A percentile compares a stretch with the other conserved stretches of the same genome.
phyloP scores from a whole-genome alignment of 139 green algal genomes.

The Closterium sp. region DNA sequence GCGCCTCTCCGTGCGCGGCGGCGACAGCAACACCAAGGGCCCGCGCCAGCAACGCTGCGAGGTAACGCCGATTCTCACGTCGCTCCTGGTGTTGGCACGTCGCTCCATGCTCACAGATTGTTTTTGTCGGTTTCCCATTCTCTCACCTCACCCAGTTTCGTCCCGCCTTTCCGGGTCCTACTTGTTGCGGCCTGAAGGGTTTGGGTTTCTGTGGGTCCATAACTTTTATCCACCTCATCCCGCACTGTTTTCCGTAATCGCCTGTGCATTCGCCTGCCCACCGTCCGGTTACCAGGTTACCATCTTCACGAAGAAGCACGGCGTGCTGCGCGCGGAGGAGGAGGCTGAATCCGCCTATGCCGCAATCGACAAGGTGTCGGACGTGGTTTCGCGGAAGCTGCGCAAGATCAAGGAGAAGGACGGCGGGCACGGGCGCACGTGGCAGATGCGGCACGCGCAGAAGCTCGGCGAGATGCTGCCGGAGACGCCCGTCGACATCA shows the following conservation, averaged over 20 bases:
- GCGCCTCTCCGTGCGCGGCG: slow-evolving; percentile 45
- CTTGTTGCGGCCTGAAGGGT: too few species aligned
- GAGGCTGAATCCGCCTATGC: slow-evolving; percentile 48
- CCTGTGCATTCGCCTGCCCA: not conserved
- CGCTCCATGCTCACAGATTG: not conserved
- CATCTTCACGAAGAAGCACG: slow-evolving; percentile 56
- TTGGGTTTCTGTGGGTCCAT: too few species aligned
- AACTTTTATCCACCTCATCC: too few species aligned
- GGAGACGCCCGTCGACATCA: not conserved
- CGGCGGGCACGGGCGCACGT: slow-evolving; percentile 45
- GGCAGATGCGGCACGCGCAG: slow-evolving; percentile 41
- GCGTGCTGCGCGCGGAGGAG: slow-evolving; percentile 53
- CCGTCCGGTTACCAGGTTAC: slow-evolving; percentile 33
- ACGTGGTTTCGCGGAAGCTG: slow-evolving; percentile 50
- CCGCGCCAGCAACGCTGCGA: slow-evolving; percentile 19
- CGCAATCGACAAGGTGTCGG: slow-evolving; percentile 47
- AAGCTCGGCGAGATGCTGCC: slow-evolving; percentile 44
- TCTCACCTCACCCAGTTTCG: not conserved
- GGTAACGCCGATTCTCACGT: not conserved
- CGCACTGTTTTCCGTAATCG: not conserved
- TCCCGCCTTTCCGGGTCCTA: not conserved
- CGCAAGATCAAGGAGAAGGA: slow-evolving; percentile 60
- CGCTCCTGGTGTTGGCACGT: too few species aligned
- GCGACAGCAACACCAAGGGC: slow-evolving; percentile 20
- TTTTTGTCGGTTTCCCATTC: not conserved